Conservation (phyloP, 352 stramenopile species). For the Globisporangium takayamanum region DNA sequence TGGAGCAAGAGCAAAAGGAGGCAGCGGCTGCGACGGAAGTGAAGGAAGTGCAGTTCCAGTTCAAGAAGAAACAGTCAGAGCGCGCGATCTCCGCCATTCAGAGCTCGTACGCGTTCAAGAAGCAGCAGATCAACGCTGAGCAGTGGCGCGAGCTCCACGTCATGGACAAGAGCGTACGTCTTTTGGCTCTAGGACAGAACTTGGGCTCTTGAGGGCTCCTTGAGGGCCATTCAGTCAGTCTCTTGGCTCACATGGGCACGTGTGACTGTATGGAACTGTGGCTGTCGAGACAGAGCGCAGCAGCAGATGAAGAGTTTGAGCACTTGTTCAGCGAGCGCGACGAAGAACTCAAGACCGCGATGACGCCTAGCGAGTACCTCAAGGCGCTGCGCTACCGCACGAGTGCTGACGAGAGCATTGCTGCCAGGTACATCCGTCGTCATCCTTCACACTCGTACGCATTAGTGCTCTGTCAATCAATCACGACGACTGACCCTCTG, state of each 20-base stretch:
- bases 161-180: conserved; percentile 57
- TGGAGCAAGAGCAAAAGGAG: conserved; percentile 39
- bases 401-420: conserved; percentile 19
- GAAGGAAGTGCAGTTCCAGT: conserved; percentile 84
- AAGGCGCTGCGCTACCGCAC: conserved; percentile 67
- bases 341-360: conserved; percentile 59
- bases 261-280: neutral
- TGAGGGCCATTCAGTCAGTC: neutral
- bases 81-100: conserved; percentile 70
- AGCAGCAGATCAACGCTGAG: conserved; percentile 75
- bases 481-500: too few relatives aligned
- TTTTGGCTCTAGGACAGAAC: neutral
- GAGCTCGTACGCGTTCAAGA: conserved; percentile 82
- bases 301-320: conserved; percentile 69
- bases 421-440: conserved; percentile 14
- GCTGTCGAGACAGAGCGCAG: conserved; percentile 7
- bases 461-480: conserved; percentile 3
- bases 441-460: too few relatives aligned
- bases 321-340: conserved; percentile 81
- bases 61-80: conserved; percentile 85
- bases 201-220: too few relatives aligned
- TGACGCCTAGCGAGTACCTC: conserved; percentile 66
- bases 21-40: conserved; percentile 44
- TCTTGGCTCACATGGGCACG: neutral
- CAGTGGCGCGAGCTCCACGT: conserved; percentile 73